phyloP scores from a whole-genome alignment of 2,329 filamentous ascomycete genomes.

The Fusarium austroafricanum region DNA sequence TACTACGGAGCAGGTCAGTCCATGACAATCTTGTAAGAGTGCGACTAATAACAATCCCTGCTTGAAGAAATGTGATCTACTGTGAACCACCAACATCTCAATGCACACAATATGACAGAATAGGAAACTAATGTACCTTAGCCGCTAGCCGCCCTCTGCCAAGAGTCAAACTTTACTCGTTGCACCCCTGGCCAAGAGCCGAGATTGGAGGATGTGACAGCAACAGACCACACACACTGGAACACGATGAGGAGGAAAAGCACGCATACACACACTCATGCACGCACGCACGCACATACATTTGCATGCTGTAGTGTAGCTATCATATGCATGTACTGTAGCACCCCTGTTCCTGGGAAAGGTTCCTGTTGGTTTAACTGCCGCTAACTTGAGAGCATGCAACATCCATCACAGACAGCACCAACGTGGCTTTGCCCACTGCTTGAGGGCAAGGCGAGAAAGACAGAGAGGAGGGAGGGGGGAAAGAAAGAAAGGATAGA shows the following conservation, averaged over 20 bases:
- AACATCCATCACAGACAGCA: slow-evolving; percentile 35
- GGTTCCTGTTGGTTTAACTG: slow-evolving; percentile 25
- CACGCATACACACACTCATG: background rate
- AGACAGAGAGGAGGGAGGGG: background rate
- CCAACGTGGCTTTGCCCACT: slow-evolving; percentile 18
- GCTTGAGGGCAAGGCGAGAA: background rate
- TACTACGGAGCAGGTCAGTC: no score
- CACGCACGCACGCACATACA: slow-evolving; percentile 27
- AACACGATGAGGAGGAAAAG: slow-evolving; percentile 13
- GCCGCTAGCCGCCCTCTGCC: slow-evolving; percentile 22
- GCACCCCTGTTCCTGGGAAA: slow-evolving; percentile 5
- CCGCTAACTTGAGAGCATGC: slow-evolving; percentile 34
- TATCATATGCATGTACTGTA: background rate
- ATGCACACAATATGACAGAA: slow-evolving; percentile 31
- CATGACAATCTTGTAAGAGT: background rate
- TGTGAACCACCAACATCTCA: slow-evolving; percentile 21
- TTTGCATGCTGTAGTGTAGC: slow-evolving; percentile 17
- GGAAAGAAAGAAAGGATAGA: no score
- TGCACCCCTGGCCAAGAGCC: slow-evolving; percentile 22
- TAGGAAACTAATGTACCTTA: slow-evolving; percentile 27
- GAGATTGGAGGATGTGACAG: slow-evolving; percentile 41
- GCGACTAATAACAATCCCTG: slow-evolving; percentile 19
- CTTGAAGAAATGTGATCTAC: slow-evolving; percentile 23
- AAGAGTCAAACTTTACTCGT: slow-evolving; percentile 11
- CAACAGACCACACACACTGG: slow-evolving; percentile 16